Evolutionary conservation across 305 asterid species (phyloP).

Genomic region (Salvia sclarea): DNA sequence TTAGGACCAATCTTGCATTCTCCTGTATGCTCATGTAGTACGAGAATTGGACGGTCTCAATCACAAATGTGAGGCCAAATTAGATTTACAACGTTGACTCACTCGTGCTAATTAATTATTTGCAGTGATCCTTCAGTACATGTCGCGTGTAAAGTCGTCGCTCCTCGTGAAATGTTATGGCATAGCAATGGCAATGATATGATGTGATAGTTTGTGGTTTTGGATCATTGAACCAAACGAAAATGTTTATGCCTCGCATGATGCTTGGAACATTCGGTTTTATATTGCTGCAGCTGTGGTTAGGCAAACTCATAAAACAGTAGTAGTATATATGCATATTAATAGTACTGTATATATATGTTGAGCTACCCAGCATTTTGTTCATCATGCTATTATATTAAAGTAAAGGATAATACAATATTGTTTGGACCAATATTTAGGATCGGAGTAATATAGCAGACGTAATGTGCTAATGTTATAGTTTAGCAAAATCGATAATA

Average conservation of each 20-base stretch:
- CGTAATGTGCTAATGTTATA: too few species aligned
- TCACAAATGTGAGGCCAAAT: not conserved
- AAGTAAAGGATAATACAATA: too few species aligned
- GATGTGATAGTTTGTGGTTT: not conserved
- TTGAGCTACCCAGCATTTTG: too few species aligned
- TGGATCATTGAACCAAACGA: not conserved
- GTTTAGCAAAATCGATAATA: too few species aligned
- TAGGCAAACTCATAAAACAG: too few species aligned
- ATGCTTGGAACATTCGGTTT: not conserved
- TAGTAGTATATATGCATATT: too few species aligned
- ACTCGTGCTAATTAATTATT: not conserved
- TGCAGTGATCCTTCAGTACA: not conserved
- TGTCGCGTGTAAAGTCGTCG: not conserved
- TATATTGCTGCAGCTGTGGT: not conserved
- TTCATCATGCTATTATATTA: too few species aligned
- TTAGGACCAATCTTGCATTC: not conserved
- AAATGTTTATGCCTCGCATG: not conserved
- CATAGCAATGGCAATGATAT: not conserved
- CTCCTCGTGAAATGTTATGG: not conserved
- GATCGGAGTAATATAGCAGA: too few species aligned
- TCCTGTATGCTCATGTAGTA: not conserved
- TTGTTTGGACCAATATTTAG: too few species aligned
- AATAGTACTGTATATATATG: too few species aligned
- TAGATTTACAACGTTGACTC: too few species aligned
- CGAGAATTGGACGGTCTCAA: not conserved